Evolutionary conservation across 192 early-diverging fungal genomes (phyloP).

Genomic region (Podochytrium sp.): DNA sequence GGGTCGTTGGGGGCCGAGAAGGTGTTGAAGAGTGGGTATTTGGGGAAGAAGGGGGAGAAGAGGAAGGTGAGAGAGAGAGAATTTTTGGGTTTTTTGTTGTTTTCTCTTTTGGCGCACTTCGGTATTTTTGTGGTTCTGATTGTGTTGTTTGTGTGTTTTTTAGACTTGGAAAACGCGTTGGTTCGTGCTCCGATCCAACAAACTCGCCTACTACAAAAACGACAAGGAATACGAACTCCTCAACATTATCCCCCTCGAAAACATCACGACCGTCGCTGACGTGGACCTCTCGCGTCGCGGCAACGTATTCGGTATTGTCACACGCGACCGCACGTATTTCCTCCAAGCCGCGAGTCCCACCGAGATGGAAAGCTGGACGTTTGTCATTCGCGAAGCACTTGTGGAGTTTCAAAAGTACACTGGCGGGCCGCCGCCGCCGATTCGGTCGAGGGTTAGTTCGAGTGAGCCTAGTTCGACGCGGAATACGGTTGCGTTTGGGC

Average conservation of each 20-base stretch:
- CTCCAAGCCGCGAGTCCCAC: slow-evolving; percentile 60
- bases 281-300: slow-evolving; percentile 67
- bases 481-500: no score
- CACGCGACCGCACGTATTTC: slow-evolving; percentile 72
- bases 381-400: slow-evolving; percentile 33
- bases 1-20: slow-evolving; percentile 33
- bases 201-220: slow-evolving; percentile 84
- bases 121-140: neutral
- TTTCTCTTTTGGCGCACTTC: neutral
- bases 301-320: slow-evolving; percentile 81
- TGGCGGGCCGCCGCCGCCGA: slow-evolving; percentile 22
- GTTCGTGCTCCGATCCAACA: slow-evolving; percentile 81
- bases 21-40: slow-evolving; percentile 40
- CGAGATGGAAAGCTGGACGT: slow-evolving; percentile 73
- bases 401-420: slow-evolving; percentile 21
- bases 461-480: neutral
- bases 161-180: slow-evolving; percentile 85
- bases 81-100: slow-evolving; percentile 4
- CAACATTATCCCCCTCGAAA: slow-evolving; percentile 71
- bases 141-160: neutral
- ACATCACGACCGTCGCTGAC: slow-evolving; percentile 72
- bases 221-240: slow-evolving; percentile 83
- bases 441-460: slow-evolving; percentile 1
- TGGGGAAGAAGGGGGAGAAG: slow-evolving; percentile 53
- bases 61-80: slow-evolving; percentile 40